Evolutionary conservation across 768 basidiomycete species (phyloP).

Genomic region (Serpula lacrymans): DNA sequence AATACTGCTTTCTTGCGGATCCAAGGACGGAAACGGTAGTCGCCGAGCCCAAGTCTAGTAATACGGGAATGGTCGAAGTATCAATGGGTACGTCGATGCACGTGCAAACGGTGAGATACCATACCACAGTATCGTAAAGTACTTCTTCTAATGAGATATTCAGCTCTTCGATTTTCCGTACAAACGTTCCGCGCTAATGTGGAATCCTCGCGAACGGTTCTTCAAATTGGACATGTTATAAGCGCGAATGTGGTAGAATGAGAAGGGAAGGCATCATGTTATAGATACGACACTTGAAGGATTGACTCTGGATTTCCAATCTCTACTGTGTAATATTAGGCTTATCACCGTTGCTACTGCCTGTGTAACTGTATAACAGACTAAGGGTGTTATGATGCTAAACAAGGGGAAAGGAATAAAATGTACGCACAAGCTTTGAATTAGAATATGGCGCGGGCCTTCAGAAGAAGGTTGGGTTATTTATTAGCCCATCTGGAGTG

Average conservation of each 20-base stretch:
- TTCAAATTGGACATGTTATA: constrained; percentile 17
- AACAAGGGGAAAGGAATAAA: too few relatives aligned
- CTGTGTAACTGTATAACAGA: too few relatives aligned
- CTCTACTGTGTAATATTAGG: too few relatives aligned
- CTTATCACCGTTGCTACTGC: too few relatives aligned
- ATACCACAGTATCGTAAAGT: too few relatives aligned
- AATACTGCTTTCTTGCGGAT: constrained; percentile 43
- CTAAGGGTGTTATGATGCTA: too few relatives aligned
- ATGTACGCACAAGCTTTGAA: too few relatives aligned
- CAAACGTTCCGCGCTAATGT: constrained; percentile 16
- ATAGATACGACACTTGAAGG: too few relatives aligned
- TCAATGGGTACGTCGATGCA: constrained; percentile 16
- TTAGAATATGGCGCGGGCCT: too few relatives aligned
- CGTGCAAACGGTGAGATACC: constrained; percentile 13
- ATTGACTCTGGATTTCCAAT: too few relatives aligned
- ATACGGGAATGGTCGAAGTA: constrained; percentile 26
- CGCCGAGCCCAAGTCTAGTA: constrained; percentile 40
- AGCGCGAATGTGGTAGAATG: not conserved
- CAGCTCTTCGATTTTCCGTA: constrained; percentile 25
- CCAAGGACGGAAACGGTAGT: constrained; percentile 38
- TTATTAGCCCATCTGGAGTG: too few relatives aligned
- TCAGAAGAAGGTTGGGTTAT: too few relatives aligned
- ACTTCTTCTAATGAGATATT: not conserved
- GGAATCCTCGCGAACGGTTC: constrained; percentile 17
- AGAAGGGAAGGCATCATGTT: not conserved